Conservation (phyloP, 2,329 filamentous ascomycete genomes). For the Microcyclospora tardicrescens region DNA sequence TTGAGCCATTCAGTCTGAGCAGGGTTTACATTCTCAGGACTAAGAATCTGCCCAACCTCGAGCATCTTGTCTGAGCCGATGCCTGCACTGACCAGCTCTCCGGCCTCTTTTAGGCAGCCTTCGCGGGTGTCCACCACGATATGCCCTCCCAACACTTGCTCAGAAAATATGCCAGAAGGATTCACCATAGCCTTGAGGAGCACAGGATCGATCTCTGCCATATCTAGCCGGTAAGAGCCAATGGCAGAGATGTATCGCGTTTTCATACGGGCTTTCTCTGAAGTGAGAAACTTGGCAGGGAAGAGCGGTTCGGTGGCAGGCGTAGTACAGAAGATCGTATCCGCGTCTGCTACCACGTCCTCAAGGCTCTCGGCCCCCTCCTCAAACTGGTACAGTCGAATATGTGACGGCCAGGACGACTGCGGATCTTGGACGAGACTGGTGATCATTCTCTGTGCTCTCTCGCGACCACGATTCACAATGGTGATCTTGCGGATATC, state of each 20-base stretch:
- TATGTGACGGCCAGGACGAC: conserved; percentile 2
- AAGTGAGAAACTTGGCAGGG: too few species aligned
- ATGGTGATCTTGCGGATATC: conserved; percentile 21
- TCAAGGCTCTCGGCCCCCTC: conserved; percentile 3
- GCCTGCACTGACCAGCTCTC: conserved; percentile 32
- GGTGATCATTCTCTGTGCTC: conserved; percentile 5
- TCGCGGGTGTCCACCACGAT: conserved; percentile 21
- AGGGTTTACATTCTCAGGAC: conserved; percentile 4
- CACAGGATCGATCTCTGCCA: conserved; percentile 37
- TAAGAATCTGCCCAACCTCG: conserved; percentile 31
- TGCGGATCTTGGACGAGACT: too few species aligned
- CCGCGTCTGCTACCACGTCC: conserved; percentile 21
- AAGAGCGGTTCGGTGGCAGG: conserved; percentile 35
- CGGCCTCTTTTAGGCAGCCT: conserved; percentile 34
- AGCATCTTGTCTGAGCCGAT: conserved; percentile 26
- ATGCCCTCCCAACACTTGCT: conserved; percentile 1
- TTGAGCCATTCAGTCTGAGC: conserved; percentile 12
- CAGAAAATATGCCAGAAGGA: conserved; percentile 1
- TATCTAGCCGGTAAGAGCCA: conserved; percentile 24
- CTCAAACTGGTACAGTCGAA: neutral
- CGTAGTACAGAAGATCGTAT: conserved; percentile 39
- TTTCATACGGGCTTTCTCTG: conserved; percentile 11
- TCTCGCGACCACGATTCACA: conserved; percentile 13
- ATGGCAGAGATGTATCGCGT: conserved; percentile 18
- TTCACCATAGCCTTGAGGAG: conserved; percentile 21